Evolutionary conservation across 768 basidiomycete genomes (phyloP).

Genomic region (Tylopilus cervinicoccineus): DNA sequence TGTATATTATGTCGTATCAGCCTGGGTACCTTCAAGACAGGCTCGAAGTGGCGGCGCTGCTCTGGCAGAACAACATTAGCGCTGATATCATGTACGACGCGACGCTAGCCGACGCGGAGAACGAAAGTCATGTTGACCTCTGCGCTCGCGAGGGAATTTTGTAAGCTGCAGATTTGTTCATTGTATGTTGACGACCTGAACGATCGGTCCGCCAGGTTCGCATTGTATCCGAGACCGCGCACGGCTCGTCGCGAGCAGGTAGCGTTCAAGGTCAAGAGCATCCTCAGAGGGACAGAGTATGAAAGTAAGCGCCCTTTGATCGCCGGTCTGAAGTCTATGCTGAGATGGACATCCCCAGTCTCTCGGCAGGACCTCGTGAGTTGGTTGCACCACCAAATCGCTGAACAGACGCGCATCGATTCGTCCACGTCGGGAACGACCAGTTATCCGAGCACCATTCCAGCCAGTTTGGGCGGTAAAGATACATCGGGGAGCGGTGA

Average conservation of each 20-base stretch:
- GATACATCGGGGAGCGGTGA: slow-evolving; percentile 37
- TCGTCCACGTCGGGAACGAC: slow-evolving; percentile 57
- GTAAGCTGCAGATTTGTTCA: slow-evolving; percentile 39
- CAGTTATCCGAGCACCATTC: slow-evolving; percentile 37
- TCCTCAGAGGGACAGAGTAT: slow-evolving; percentile 71
- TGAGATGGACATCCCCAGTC: slow-evolving; percentile 38
- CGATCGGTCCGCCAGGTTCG: slow-evolving; percentile 49
- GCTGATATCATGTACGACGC: slow-evolving; percentile 87
- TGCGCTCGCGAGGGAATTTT: slow-evolving; percentile 82
- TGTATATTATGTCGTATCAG: slow-evolving; percentile 79
- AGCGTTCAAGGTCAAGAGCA: slow-evolving; percentile 80
- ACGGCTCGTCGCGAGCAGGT: slow-evolving; percentile 53
- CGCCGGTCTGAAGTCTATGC: neutral
- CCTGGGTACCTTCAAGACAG: slow-evolving; percentile 73
- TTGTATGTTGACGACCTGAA: slow-evolving; percentile 28
- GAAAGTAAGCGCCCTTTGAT: slow-evolving; percentile 46
- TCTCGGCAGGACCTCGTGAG: slow-evolving; percentile 66
- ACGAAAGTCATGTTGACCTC: slow-evolving; percentile 61
- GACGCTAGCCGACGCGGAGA: slow-evolving; percentile 56
- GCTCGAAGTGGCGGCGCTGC: slow-evolving; percentile 67
- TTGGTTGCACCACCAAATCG: slow-evolving; percentile 73
- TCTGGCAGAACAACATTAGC: slow-evolving; percentile 82
- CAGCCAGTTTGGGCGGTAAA: slow-evolving; percentile 31
- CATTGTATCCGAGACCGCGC: slow-evolving; percentile 52
- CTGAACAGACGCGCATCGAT: slow-evolving; percentile 77